phyloP scores from a whole-genome alignment of 2,329 filamentous ascomycete genomes.

The Diaporthe australafricana region DNA sequence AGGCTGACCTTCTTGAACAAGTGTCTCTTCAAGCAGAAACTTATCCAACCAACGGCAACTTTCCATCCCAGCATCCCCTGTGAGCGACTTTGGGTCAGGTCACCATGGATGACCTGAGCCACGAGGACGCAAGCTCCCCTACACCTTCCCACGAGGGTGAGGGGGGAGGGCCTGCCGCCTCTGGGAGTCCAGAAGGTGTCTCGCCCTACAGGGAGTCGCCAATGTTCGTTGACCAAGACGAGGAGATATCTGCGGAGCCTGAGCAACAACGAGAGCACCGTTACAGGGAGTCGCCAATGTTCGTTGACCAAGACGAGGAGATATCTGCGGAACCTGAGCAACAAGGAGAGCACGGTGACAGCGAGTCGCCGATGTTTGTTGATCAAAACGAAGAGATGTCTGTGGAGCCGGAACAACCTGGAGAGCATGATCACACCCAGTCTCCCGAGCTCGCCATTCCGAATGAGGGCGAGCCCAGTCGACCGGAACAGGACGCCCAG shows the following conservation, averaged over 20 bases:
- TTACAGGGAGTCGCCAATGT: constrained; percentile 1
- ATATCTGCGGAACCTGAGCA: no score
- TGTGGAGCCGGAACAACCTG: no score
- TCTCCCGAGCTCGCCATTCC: background rate
- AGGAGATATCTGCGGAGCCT: no score
- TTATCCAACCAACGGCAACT: background rate
- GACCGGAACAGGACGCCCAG: background rate
- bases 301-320: background rate
- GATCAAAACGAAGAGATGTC: background rate
- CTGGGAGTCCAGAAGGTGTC: no score
- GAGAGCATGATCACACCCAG: background rate
- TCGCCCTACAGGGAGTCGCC: background rate
- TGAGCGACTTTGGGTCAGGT: background rate
- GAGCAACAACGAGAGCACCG: no score
- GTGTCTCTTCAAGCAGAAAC: background rate
- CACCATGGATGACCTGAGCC: background rate
- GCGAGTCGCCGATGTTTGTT: background rate
- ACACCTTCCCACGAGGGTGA: background rate
- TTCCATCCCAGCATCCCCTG: background rate
- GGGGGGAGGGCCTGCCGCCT: background rate
- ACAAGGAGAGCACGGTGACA: no score
- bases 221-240: background rate
- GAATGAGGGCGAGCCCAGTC: background rate
- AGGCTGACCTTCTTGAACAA: background rate
- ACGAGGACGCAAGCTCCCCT: background rate